Evolutionary conservation across 2,329 filamentous ascomycete species (phyloP), one percentile per base, ranked within the genome.

Genomic region (Claviceps sp.): DNA sequence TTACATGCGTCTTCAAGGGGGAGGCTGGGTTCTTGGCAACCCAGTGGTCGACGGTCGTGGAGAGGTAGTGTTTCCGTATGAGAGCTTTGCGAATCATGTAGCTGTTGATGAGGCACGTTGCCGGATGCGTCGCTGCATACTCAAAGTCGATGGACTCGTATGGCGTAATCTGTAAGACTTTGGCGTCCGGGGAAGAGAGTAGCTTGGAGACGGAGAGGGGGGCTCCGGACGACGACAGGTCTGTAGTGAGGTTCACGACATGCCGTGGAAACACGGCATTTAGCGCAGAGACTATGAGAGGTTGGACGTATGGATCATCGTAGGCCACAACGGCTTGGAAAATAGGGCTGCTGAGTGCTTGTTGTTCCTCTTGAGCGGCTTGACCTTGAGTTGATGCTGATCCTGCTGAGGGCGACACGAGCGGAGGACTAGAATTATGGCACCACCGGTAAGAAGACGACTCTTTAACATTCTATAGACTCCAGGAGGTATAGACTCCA

Each of bases 61-160:
- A 84, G 3, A 98, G 77, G 64, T 93, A 97, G 66, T 98, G 93
- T 68, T 98, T 98, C 53, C 93, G 81, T 60, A 97, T 97, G 20
- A 98, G 75, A 0, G 93, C 93, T 72, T 97, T 97, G 61, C 93
- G 86, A 64, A 97, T 94, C 63, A 96, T 79, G 68, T 96, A 97
- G 62, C 88, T 87, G 68, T 96, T 97, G 59, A 87, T 76, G 1
- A 95, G 73, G 11, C 77, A 80, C 0, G 79, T 80, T 0, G 68
- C 64, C 0, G 85, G 69, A 58, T 88, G 74, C 1, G 72, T 66
- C 52, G 85, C 73, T 17, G 86, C 77, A 60, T 85, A 80, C 51
- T 86, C 82, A 65, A 95, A 97, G 63, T 95, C 86, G 53, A 97
- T 79, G 43, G 79, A 74, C 67, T 98, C 93, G 68, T 98, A 98